Evolutionary conservation across 2,329 filamentous ascomycete genomes (phyloP), one percentile per base, ranked within the genome.

Genomic region (Trichophyton rubrum): DNA sequence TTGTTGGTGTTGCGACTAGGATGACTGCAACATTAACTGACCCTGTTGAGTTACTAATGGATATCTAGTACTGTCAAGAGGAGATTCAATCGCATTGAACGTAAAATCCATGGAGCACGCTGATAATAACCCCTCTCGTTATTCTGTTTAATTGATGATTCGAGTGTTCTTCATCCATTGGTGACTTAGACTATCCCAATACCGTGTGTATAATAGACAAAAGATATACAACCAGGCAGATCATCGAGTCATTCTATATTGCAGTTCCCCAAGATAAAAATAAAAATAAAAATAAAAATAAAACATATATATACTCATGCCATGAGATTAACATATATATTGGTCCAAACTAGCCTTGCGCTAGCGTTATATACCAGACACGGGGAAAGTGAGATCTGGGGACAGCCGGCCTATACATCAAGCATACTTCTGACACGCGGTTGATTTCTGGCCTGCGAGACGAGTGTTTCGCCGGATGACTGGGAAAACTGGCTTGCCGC

Each of bases 381-480:
- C 27, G 43, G 49, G 41, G 1, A 2, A 49, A 53, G n/a, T 2
- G 20, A 17, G 2, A 43, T 7, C 40, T 7, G n/a, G 40, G 40
- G 15, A 20, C 15, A n/a, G 4, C 30, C n/a, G 17, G n/a, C n/a
- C 35, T 58, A 63, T 11, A 62, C 57, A 47, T 63, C 60, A 20
- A 63, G 17, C 62, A 63, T 63, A 35, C 62, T 63, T 58, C 58
- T 62, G 24, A 63, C 60, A 35, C 47, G 60, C 40, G 47, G 61
- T 41, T 63, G 62, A 17, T 59, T 33, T 27, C 56, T 62, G 30
- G 60, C 53, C 40, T 59, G 58, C 40, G 62, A 62, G 13, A 59
- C 62, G 20, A 62, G 47, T 4, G 62, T 63, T 24, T 62, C 58
- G 13, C 59, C 60, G n/a, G 62, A 63, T 22, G 61, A 63, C 30